Evolutionary conservation across 768 basidiomycete species (phyloP).

Genomic region (Auriculariales sp.): DNA sequence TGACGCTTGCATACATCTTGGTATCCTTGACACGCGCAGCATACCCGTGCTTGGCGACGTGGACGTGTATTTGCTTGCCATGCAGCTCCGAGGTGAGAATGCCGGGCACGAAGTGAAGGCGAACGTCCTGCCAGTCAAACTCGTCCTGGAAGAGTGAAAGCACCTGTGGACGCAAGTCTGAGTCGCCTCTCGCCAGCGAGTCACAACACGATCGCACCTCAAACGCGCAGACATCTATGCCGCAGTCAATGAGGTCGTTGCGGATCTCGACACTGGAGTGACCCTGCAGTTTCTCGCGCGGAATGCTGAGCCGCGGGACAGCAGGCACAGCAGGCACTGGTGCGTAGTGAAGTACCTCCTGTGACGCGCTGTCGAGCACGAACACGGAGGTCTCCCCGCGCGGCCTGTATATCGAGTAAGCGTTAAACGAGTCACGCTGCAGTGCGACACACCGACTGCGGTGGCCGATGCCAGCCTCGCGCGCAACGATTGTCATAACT

Average conservation of each 20-base stretch:
- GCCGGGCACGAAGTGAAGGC: conserved; percentile 87
- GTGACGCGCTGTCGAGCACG: conserved; percentile 59
- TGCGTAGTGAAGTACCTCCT: conserved; percentile 77
- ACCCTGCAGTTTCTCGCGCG: conserved; percentile 56
- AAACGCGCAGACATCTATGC: conserved; percentile 86
- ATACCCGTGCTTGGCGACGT: conserved; percentile 78
- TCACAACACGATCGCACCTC: conserved; percentile 37
- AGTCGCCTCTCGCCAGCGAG: conserved; percentile 1
- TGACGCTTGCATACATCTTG: conserved; percentile 78
- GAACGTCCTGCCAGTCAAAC: conserved; percentile 89
- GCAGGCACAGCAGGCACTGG: conserved; percentile 56
- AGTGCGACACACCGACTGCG: conserved; percentile 45
- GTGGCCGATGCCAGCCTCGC: conserved; percentile 56
- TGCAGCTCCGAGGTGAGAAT: conserved; percentile 87
- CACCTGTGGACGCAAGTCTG: conserved; percentile 35
- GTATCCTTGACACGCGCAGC: conserved; percentile 90
- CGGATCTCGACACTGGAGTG: conserved; percentile 78
- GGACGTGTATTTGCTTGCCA: conserved; percentile 88
- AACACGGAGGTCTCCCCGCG: conserved; percentile 64
- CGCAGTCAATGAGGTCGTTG: conserved; percentile 77
- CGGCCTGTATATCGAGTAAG: conserved; percentile 28
- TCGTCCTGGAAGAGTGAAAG: conserved; percentile 96
- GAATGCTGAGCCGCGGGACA: conserved; percentile 45
- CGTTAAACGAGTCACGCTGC: neutral
- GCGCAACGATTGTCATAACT: conserved; percentile 93